These are phyloP conservation scores for Rhodotorula kratochvilovae DNA, from an alignment of 768 basidiomycete species.

Conservation along the genomic window DNA sequence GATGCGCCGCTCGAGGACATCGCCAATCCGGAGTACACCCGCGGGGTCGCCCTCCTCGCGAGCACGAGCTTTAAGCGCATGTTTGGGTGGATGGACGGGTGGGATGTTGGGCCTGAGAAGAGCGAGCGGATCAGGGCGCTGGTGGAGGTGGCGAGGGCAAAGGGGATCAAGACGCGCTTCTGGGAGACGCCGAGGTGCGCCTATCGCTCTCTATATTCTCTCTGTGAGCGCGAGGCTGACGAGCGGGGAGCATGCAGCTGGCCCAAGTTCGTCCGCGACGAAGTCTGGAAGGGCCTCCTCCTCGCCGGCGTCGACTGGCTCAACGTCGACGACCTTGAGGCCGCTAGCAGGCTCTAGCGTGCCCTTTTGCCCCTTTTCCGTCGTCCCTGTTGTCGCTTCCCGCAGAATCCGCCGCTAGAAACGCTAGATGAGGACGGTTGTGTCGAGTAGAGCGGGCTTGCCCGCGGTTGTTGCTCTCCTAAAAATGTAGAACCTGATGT, in stretches of 20 bases:
- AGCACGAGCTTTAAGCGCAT: conserved; percentile 7
- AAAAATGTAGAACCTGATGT: too few species aligned
- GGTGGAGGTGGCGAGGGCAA: conserved; percentile 8
- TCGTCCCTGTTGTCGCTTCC: background rate
- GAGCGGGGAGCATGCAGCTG: background rate
- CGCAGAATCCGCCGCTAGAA: background rate
- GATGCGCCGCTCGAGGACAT: conserved; percentile 22
- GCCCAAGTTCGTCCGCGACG: conserved; percentile 17
- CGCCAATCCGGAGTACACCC: background rate
- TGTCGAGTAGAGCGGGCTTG: background rate
- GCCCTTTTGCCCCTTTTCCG: too few species aligned
- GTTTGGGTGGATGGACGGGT: background rate
- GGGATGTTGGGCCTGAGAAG: background rate
- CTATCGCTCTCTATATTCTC: too few species aligned
- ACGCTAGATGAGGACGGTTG: background rate
- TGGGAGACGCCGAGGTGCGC: conserved; percentile 29
- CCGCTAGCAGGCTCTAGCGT: conserved; percentile 1
- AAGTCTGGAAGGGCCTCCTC: conserved; percentile 9
- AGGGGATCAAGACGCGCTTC: conserved; percentile 23
- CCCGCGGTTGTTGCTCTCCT: background rate
- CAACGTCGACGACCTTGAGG: conserved; percentile 20
- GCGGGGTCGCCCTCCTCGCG: background rate
- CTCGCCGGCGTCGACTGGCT: conserved; percentile 16
- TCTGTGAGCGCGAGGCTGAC: too few species aligned
- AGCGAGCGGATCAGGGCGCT: background rate